phyloP scores from a whole-genome alignment of 2,329 filamentous ascomycete species.

The Pseudopithomyces maydicus region DNA sequence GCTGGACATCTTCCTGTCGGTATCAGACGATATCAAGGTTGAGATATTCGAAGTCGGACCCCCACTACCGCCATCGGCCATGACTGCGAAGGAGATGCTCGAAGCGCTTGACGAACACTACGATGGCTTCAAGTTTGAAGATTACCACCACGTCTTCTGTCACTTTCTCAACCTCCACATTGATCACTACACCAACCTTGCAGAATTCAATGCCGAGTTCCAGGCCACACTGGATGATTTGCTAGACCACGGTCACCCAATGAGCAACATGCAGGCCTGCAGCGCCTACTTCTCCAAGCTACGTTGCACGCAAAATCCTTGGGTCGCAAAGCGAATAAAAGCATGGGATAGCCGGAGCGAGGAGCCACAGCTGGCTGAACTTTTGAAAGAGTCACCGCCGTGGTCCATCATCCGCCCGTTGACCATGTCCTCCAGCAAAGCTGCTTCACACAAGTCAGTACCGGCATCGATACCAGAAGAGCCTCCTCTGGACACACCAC shows the following conservation, averaged over 20 bases:
- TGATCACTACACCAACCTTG: slow-evolving; percentile 36
- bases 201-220: slow-evolving; percentile 44
- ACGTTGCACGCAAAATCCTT: slow-evolving; percentile 43
- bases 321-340: slow-evolving; percentile 40
- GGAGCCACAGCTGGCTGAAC: slow-evolving; percentile 26
- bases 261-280: slow-evolving; percentile 42
- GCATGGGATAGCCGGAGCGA: slow-evolving; percentile 33
- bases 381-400: slow-evolving; percentile 38
- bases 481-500: slow-evolving; percentile 19
- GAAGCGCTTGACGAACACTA: slow-evolving; percentile 37
- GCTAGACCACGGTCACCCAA: slow-evolving; percentile 38
- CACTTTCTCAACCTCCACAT: slow-evolving; percentile 45
- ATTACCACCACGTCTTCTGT: slow-evolving; percentile 44
- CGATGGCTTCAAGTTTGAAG: slow-evolving; percentile 35
- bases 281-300: slow-evolving; percentile 46
- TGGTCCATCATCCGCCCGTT: slow-evolving; percentile 39
- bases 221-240: slow-evolving; percentile 37
- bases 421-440: slow-evolving; percentile 19
- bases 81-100: slow-evolving; percentile 40
- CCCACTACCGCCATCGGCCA: slow-evolving; percentile 37
- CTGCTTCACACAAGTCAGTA: slow-evolving; percentile 18
- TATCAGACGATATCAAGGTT: slow-evolving; percentile 44
- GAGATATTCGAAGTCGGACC: slow-evolving; percentile 43
- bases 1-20: slow-evolving; percentile 42
- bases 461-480: slow-evolving; percentile 30